phyloP scores from a whole-genome alignment of 345 rosid species.

The Anastatica hierochuntica region DNA sequence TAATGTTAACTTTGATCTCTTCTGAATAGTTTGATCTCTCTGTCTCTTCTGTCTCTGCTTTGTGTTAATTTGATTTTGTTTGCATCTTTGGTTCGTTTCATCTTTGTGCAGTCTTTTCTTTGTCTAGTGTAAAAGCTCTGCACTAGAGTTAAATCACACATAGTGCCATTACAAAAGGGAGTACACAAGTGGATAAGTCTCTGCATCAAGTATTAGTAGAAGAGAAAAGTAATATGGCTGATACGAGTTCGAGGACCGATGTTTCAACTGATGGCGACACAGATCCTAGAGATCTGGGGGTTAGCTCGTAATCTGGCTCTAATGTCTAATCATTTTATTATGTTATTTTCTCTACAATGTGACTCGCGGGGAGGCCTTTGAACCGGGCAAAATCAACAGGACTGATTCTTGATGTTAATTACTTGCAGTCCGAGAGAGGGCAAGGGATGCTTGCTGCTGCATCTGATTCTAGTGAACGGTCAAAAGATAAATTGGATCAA shows the following conservation, averaged over 20 bases:
- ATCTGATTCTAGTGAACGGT: constrained; percentile 85
- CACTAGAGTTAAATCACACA: not conserved
- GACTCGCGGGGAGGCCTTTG: constrained; percentile 15
- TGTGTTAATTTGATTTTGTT: not conserved
- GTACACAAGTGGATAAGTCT: constrained; percentile 29
- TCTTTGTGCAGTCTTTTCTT: constrained; percentile 5
- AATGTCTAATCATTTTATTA: constrained; percentile 3
- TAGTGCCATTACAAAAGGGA: constrained; percentile 31
- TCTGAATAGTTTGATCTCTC: not conserved
- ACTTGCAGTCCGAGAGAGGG: constrained; percentile 61
- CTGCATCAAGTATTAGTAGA: constrained; percentile 39
- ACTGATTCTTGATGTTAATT: constrained; percentile 7
- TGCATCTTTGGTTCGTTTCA: not conserved
- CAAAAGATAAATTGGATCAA: constrained; percentile 83
- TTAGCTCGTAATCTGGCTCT: constrained; percentile 26
- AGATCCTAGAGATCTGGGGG: constrained; percentile 76
- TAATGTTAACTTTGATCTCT: constrained; percentile 5
- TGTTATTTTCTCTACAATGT: constrained; percentile 16
- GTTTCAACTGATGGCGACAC: constrained; percentile 74
- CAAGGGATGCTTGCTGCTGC: constrained; percentile 33
- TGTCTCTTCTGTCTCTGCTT: not conserved
- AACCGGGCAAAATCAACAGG: constrained; percentile 2
- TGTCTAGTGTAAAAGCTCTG: constrained; percentile 5
- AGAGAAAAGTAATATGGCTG: constrained; percentile 55
- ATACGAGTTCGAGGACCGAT: constrained; percentile 83